Base-by-base conservation (phyloP, 2,329 filamentous ascomycete species). In the Escovopsis sp. region DNA sequence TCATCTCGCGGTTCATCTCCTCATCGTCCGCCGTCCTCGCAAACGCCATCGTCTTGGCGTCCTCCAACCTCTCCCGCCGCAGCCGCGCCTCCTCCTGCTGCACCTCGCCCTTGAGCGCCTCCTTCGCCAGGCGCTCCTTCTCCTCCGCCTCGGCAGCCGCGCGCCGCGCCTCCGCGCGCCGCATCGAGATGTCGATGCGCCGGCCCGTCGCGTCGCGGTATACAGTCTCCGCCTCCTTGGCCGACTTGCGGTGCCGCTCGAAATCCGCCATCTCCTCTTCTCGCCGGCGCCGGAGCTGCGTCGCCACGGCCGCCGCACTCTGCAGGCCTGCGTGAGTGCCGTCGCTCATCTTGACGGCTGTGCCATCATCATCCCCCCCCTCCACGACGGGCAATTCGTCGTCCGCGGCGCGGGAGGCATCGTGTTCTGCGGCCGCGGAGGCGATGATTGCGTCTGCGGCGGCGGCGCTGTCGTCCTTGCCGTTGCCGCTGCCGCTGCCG, bases 171-270 rank as follows among this genome's bases (percentile, higher is more conserved):
- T 94, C 86, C 15, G 85, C 87, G 17, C 87, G 72, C 56, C 84
- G 85, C 80, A 94, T 84, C 14, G 79, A 77, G 17, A 96, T 73
- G 50, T 98, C 93, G 43, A 98, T 87, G 37, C 93, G 78, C n/a
- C 87, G 72, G 11, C 90, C 90, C 3, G 82, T 90, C 10, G 92
- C 90, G 58, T 98, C 90, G 47, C 90, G 81, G 55, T 96, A 94
- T 17, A 94, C 86, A 0, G 88, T 93, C 58, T 94, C 85, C 48
- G 79, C 70, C 23, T 72, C 70, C 38, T 63, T 59, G 28, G 54
- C 55, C 41, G 54, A 61, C 39, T 60, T 65, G 25, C 52, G 45
- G 47, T 55, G 57, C 41, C 43, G 48, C 40, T 66, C 61, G 47
- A 69, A 71, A 17, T 65, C 61, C 12, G 59, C 60, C n/a, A 57